Evolutionary conservation across 106 monocot genomes (phyloP).

Genomic region (Apostasia ramifera): DNA sequence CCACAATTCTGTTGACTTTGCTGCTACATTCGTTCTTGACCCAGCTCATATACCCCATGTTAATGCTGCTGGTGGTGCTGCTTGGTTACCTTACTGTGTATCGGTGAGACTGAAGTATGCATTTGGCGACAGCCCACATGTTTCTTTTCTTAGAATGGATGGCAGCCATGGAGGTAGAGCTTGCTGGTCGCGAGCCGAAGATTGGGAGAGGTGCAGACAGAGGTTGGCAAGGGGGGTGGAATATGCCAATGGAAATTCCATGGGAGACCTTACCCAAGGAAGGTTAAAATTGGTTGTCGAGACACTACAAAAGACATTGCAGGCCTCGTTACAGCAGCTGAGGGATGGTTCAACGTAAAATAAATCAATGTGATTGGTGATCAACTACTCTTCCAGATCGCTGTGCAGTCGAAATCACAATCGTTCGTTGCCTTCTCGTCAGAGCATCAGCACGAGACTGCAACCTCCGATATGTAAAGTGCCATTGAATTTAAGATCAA

Average conservation of each 20-base stretch:
- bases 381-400: not conserved
- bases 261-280: conserved; percentile 69
- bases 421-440: not conserved
- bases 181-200: conserved; percentile 72
- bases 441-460: not conserved
- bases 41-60: conserved; percentile 78
- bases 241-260: conserved; percentile 43
- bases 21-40: conserved; percentile 89
- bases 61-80: conserved; percentile 95
- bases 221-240: conserved; percentile 68
- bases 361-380: too few species aligned
- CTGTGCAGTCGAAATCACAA: not conserved
- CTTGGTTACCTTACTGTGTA: conserved; percentile 95
- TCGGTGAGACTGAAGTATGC: conserved; percentile 69
- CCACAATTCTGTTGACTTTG: conserved; percentile 74
- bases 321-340: conserved; percentile 64
- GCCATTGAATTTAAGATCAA: too few species aligned
- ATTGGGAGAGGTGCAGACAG: conserved; percentile 95
- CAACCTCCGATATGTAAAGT: too few species aligned
- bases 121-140: conserved; percentile 65
- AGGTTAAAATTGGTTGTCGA: conserved; percentile 75
- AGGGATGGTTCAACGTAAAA: conserved; percentile 49
- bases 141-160: conserved; percentile 72
- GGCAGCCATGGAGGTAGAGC: conserved; percentile 97
- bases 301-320: conserved; percentile 56